Base-by-base conservation (phyloP, 768 basidiomycete species). In the Leccinellum luteum region DNA sequence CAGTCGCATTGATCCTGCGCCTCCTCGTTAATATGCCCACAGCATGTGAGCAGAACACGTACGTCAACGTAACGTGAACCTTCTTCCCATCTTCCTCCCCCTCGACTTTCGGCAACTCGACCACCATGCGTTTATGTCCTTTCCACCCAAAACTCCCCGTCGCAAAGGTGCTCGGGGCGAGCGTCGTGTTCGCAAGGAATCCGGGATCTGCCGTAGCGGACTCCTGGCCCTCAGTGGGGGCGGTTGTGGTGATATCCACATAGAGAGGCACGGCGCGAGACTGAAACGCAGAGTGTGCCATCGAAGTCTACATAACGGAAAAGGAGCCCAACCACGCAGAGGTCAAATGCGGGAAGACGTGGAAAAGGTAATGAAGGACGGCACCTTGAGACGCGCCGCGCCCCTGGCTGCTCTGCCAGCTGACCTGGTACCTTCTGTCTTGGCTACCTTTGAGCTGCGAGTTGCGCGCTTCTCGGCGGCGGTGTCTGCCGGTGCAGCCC, bases 81-180 rank as follows among this genome's bases (percentile, higher is more conserved):
- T 81, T 85, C 71, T 84, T 84, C 69, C 79, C 75, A 5, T 73
- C 79, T 43, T 75, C 82, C 14, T 71, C 77, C 15, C 71, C 74
- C 15, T 82, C 80, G 0, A 74, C 66, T 55, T 78, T 76, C 54
- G 81, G 76, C 15, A 92, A 68, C 64, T 90, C 87, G 51, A 93
- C 78, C 1, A 76, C 78, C 58, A 92, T 71, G 25, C 85, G 80
- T 69, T 85, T 87, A 69, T 72, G 81, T 2, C 86, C 90, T 69
- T 91, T 92, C 91, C 91, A 93, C 17, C 92, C 91, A 68, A 87
- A 90, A 66, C 87, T 89, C 12, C 90, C 89, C 0, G 89, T 90
- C 14, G 76, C 65, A 71, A 93, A 91, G 38, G 81, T 76, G 57
- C 73, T 80, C 2, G 91, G 82, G 4, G 79, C 62, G 7, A 91